A percentile compares a stretch with the other conserved stretches of the same genome.
phyloP scores from a whole-genome alignment of 225 moss, liverwort and hornwort species.

The Thuidium tamariscinum region DNA sequence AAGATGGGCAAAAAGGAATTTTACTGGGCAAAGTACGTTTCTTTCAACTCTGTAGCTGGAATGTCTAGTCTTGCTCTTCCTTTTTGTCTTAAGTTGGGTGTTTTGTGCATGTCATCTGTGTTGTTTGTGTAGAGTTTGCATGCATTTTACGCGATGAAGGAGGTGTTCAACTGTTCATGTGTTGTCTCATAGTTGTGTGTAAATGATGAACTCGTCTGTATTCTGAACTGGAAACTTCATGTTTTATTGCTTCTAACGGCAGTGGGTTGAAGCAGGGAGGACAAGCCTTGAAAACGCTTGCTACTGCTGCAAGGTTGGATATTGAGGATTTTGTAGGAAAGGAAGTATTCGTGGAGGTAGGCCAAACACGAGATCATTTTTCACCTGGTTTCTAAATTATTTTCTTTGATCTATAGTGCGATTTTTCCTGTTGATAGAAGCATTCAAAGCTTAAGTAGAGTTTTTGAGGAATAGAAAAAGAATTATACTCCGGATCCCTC shows the following conservation, averaged over 20 bases:
- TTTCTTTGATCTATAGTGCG: neutral
- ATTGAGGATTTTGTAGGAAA: slow-evolving; percentile 85
- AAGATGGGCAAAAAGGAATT: slow-evolving; percentile 65
- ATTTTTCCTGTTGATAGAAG: neutral
- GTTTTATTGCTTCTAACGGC: neutral
- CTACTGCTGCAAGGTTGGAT: slow-evolving; percentile 81
- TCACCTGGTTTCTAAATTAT: neutral
- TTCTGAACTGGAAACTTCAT: neutral
- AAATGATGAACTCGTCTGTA: neutral
- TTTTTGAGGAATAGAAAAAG: neutral
- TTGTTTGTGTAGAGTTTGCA: neutral
- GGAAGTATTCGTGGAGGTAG: slow-evolving; percentile 77
- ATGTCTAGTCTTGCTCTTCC: neutral
- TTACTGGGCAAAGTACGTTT: slow-evolving; percentile 68
- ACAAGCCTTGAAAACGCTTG: slow-evolving; percentile 59
- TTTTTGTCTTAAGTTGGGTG: neutral
- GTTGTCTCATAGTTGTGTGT: neutral
- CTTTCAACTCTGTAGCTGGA: neutral
- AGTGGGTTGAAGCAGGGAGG: slow-evolving; percentile 43
- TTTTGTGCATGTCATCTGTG: neutral
- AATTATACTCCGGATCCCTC: neutral
- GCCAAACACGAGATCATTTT: neutral
- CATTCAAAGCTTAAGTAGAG: neutral
- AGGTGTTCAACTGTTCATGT: neutral
- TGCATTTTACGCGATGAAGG: neutral